phyloP scores from a whole-genome alignment of 2,329 filamentous ascomycete species.

The Curvularia sp. region DNA sequence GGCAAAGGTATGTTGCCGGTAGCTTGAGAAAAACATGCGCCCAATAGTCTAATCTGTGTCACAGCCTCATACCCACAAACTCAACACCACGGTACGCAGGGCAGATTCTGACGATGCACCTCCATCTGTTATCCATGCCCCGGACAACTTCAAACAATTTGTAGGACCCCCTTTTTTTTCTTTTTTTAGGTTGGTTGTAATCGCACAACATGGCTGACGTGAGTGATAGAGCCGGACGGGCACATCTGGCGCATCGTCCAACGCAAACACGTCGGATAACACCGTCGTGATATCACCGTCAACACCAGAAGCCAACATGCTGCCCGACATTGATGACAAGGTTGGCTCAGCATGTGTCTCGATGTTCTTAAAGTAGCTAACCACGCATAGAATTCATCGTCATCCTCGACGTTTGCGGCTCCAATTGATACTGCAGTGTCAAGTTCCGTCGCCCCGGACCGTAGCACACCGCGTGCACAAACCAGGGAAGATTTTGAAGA shows the following conservation, averaged over 20 bases:
- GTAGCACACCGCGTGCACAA: constrained; percentile 81
- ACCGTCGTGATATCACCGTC: constrained; percentile 50
- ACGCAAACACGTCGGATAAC: constrained; percentile 43
- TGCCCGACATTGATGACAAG: constrained; percentile 48
- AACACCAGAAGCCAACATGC: constrained; percentile 50
- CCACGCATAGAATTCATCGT: constrained; percentile 38
- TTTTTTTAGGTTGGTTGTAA: constrained; percentile 23
- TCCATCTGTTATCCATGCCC: constrained; percentile 89
- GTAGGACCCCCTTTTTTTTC: constrained; percentile 54
- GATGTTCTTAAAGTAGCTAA: constrained; percentile 24
- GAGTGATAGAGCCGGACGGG: constrained; percentile 39
- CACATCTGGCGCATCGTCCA: constrained; percentile 40
- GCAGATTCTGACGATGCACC: constrained; percentile 76
- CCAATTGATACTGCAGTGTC: constrained; percentile 77
- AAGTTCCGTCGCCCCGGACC: constrained; percentile 57
- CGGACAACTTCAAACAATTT: constrained; percentile 81
- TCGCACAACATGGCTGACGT: constrained; percentile 44
- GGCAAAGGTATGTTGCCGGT: constrained; percentile 36
- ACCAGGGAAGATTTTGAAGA: constrained; percentile 77
- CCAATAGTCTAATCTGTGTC: constrained; percentile 9
- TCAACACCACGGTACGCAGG: constrained; percentile 55
- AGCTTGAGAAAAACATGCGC: background rate
- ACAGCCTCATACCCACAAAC: constrained; percentile 53
- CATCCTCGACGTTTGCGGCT: constrained; percentile 64
- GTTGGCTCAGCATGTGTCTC: constrained; percentile 27